Evolutionary conservation across 169 alveolate species (phyloP).

Genomic region (Plasmodium reichenowi): DNA sequence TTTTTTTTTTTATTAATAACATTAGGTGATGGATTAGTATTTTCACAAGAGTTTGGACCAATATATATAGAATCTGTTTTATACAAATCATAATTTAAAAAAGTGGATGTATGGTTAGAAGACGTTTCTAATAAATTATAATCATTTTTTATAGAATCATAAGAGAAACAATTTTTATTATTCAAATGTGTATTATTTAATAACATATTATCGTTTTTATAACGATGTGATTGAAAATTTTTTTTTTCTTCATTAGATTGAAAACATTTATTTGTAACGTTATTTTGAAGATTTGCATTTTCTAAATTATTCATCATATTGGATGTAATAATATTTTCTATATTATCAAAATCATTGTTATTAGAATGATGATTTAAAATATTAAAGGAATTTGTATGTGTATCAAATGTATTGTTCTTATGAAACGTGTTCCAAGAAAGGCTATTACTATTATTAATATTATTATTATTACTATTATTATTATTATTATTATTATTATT

Average conservation of each 20-base stretch:
- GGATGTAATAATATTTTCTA: conserved; percentile 1
- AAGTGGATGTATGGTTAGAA: conserved; percentile 2
- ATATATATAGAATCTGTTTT: neutral
- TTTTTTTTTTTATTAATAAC: neutral
- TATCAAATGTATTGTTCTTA: no score
- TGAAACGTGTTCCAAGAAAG: no score
- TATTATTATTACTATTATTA: neutral
- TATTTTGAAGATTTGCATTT: neutral
- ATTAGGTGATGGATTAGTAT: neutral
- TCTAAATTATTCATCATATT: conserved; percentile 1
- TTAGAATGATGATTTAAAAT: no score
- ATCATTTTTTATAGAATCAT: conserved; percentile 6
- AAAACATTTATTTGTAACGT: neutral
- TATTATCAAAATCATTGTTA: conserved; percentile 8
- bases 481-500: neutral
- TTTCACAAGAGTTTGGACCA: neutral
- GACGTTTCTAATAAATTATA: neutral
- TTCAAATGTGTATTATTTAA: neutral
- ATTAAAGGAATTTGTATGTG: no score
- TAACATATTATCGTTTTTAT: neutral
- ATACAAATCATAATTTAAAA: conserved; percentile 11
- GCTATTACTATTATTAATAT: neutral
- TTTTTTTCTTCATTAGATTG: neutral
- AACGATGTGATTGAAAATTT: neutral
- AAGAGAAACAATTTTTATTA: neutral